Evolutionary conservation across 495 filamentous ascomycete species (phyloP).

Genomic region (Hyphodiscus hymeniophilus): DNA sequence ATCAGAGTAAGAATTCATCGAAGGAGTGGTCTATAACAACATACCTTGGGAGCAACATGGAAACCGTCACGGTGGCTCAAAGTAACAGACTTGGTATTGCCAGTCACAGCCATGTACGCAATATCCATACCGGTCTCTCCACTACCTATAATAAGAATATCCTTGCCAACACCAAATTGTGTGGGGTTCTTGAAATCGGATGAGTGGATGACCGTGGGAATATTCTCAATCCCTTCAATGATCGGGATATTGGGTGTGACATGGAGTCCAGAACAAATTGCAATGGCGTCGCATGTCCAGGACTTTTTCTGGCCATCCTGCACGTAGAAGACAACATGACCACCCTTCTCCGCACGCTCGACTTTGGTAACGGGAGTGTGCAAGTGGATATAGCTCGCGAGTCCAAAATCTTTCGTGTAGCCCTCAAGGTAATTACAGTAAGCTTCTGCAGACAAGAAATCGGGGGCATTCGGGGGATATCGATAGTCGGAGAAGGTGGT

Average conservation of each 20-base stretch:
- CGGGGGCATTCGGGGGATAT: constrained; percentile 20
- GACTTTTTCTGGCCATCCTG: constrained; percentile 9
- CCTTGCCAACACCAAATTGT: constrained; percentile 28
- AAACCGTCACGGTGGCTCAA: constrained; percentile 34
- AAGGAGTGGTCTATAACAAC: constrained; percentile 7
- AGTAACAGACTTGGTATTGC: constrained; percentile 28
- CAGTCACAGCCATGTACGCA: constrained; percentile 30
- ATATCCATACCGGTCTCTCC: constrained; percentile 37
- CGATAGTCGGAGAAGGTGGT: constrained; percentile 36
- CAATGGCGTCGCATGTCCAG: constrained; percentile 32
- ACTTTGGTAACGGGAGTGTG: constrained; percentile 23
- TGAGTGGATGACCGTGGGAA: constrained; percentile 30
- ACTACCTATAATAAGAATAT: constrained; percentile 33
- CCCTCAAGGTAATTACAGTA: constrained; percentile 32
- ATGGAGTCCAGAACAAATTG: constrained; percentile 35
- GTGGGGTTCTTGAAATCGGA: constrained; percentile 31
- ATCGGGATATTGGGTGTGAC: constrained; percentile 29
- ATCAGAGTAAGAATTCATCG: no score
- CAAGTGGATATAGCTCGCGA: constrained; percentile 32
- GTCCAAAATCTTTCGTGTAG: constrained; percentile 31
- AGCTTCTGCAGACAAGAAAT: constrained; percentile 28
- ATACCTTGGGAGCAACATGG: constrained; percentile 27
- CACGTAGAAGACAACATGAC: constrained; percentile 25
- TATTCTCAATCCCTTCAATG: constrained; percentile 30
- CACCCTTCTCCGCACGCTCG: constrained; percentile 9